Percentiles rank a stretch among this genome's conserved stretches.
Conservation (phyloP, 192 early-diverging fungal species). For the Phlyctochytrium bullatum region DNA sequence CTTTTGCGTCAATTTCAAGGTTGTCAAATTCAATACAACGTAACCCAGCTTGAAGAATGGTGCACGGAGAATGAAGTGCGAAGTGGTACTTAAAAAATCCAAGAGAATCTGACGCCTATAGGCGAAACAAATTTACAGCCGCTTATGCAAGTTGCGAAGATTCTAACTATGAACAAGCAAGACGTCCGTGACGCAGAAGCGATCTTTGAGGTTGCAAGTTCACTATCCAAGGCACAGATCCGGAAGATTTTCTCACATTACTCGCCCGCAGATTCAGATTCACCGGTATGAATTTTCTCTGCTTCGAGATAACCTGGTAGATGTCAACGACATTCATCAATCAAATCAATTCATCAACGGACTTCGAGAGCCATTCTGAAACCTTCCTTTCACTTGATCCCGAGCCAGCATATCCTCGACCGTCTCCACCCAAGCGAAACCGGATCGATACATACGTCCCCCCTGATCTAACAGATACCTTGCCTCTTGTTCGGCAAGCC, state of each 20-base stretch:
- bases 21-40: conserved; percentile 95
- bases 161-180: conserved; percentile 82
- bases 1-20: conserved; percentile 2
- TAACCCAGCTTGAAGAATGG: conserved; percentile 92
- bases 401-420: conserved; percentile 19
- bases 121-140: conserved; percentile 66
- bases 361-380: neutral
- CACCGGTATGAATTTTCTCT: conserved; percentile 32
- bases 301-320: neutral
- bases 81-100: conserved; percentile 36
- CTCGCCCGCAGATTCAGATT: conserved; percentile 71
- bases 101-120: conserved; percentile 14
- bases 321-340: conserved; percentile 18
- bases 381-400: conserved; percentile 22
- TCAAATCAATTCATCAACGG: neutral
- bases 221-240: conserved; percentile 83
- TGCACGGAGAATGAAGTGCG: conserved; percentile 77
- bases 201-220: conserved; percentile 87
- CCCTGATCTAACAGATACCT: no score
- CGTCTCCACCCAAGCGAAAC: no score
- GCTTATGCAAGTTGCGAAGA: conserved; percentile 83
- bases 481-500: no score
- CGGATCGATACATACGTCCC: no score
- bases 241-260: conserved; percentile 88
- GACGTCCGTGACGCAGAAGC: conserved; percentile 74